phyloP scores from a whole-genome alignment of 345 rosid genomes.

The Murraya paniculata region DNA sequence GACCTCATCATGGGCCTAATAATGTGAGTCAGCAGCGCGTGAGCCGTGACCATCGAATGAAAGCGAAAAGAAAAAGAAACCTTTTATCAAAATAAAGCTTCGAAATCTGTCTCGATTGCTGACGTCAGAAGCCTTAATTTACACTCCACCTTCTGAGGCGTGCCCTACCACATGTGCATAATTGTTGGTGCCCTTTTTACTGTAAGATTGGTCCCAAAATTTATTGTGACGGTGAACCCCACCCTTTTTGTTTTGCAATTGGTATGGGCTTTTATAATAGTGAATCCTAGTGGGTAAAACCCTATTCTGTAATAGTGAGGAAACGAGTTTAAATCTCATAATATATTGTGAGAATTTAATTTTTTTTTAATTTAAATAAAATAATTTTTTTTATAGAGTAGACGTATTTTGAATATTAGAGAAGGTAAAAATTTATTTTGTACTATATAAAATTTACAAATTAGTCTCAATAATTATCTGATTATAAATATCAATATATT shows the following conservation, averaged over 20 bases:
- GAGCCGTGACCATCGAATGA: constrained; percentile 4
- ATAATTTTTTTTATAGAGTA: too few species aligned
- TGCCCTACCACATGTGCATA: neutral
- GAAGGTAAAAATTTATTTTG: too few species aligned
- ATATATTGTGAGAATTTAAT: too few species aligned
- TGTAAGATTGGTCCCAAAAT: neutral
- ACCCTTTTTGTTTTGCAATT: neutral
- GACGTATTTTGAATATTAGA: too few species aligned
- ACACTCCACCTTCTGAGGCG: constrained; percentile 23
- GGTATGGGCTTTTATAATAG: neutral
- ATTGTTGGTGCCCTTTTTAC: neutral
- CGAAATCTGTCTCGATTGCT: constrained; percentile 1
- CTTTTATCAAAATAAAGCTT: neutral
- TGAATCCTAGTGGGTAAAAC: too few species aligned
- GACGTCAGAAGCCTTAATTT: constrained; percentile 25
- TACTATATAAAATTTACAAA: too few species aligned
- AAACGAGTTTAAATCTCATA: too few species aligned
- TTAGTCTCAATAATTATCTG: too few species aligned
- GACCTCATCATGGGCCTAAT: constrained; percentile 9
- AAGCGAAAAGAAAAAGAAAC: neutral
- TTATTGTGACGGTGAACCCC: neutral
- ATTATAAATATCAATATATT: too few species aligned
- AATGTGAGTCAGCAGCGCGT: neutral
- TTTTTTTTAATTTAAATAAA: too few species aligned
- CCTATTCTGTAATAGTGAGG: too few species aligned